Evolutionary conservation across 345 rosid genomes (phyloP), one percentile per base, ranked within the genome.

Genomic region (Citrus mangshanensis): DNA sequence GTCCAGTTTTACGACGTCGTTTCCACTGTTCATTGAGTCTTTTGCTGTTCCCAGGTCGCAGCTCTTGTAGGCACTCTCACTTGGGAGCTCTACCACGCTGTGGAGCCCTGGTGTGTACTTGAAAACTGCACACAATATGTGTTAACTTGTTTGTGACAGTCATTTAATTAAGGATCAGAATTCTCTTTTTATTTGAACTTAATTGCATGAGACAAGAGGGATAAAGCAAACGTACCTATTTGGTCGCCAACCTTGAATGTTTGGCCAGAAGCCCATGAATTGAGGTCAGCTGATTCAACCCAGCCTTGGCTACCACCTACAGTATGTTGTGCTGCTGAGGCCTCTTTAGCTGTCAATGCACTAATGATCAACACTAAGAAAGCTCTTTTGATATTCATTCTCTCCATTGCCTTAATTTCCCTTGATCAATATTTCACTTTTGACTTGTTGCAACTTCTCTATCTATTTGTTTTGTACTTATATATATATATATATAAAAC

Each of bases 271-370:
- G 88, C 81, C 98, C 97, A 95, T 2, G 97, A 90, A 32, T 82
- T 77, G 79, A 92, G 89, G 84, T 95, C 93, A 35, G 88, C 84
- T 34, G 97, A 89, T 82, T 86, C 87, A 22, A 88, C 96, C 99
- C 98, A 95, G 12, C 97, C 99, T 82, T 93, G 92, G 86, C 94
- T 92, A 40, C 95, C 97, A 2, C 99, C 98, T n/a, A 93, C 92
- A 1, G 40, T 74, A 82, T 87, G 97, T 55, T 93, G 88, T 32
- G 86, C 86, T 58, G 89, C 98, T 25, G 63, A 76, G 4, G 88
- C 85, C 71, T 75, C 75, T 79, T 76, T 70, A 58, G 78, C 82
- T 13, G 86, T 32, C 67, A 81, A 76, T 79, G 81, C 87, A 68
- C 86, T 79, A 55, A 87, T 65, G 77, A 83, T 74, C 81, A 91